Evolutionary conservation across 805 yeast genomes (phyloP).

Genomic region (Pichia exigua): DNA sequence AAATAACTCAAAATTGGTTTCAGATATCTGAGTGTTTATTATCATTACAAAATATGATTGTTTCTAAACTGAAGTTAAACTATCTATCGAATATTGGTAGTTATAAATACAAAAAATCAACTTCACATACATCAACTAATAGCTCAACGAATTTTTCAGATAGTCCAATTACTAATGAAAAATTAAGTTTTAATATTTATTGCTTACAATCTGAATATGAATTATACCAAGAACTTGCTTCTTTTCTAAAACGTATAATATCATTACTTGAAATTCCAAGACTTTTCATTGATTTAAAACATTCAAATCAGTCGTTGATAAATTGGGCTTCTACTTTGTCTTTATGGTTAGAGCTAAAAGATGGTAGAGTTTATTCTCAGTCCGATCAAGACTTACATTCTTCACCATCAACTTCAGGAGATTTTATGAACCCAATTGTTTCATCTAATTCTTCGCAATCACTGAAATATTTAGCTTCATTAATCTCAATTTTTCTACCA

Average conservation of each 20-base stretch:
- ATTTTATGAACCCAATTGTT: background rate
- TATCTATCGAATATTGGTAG: background rate
- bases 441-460: background rate
- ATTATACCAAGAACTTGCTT: slow-evolving; percentile 30
- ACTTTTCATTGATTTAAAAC: slow-evolving; percentile 35
- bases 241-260: slow-evolving; percentile 32
- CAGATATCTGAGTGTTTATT: slow-evolving; percentile 36
- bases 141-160: background rate
- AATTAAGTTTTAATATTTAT: slow-evolving; percentile 28
- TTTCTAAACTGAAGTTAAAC: slow-evolving; percentile 28
- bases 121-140: background rate
- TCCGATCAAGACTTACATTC: background rate
- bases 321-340: slow-evolving; percentile 47
- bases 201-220: slow-evolving; percentile 38
- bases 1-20: slow-evolving; percentile 42
- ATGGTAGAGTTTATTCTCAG: slow-evolving; percentile 22
- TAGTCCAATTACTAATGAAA: slow-evolving; percentile 15
- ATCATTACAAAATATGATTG: slow-evolving; percentile 32
- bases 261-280: slow-evolving; percentile 39
- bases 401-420: background rate
- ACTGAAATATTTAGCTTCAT: slow-evolving; percentile 35
- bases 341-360: slow-evolving; percentile 50
- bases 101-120: background rate
- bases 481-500: slow-evolving; percentile 39
- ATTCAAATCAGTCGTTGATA: slow-evolving; percentile 32